Evolutionary conservation across 768 basidiomycete genomes (phyloP), one percentile per base, ranked within the genome.

Genomic region (Termitomyces sp.): DNA sequence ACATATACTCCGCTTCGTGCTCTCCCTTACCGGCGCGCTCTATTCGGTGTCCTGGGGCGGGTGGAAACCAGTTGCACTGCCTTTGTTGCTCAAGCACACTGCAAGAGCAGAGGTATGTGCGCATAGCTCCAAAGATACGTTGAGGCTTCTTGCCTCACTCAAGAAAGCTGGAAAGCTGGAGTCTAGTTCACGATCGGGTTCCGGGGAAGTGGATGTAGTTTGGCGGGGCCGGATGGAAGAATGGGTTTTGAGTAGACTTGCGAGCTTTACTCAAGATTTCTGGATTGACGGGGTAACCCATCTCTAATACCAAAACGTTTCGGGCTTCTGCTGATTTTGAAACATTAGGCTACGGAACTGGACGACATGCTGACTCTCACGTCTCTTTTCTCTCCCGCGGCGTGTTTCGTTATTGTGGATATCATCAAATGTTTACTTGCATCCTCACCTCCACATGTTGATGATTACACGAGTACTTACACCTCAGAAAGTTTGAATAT

Each of bases 11-110:
- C 30, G 53, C 7, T 84, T 89, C 60, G 82, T 80, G 1, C 61
- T 85, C 2, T 77, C 79, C 33, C 71, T 93, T 5, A 79, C 83
- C 32, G 85, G 86, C 0, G 74, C 80, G 5, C 79, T 93, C 7
- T 79, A 85, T 2, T 85, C 87, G 50, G 71, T 86, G 5, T 77
- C 77, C 0, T 93, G 90, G 88, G 83, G 83, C 20, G 91, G 89
- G 2, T 93, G 89, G 89, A 89, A 85, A 68, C 74, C 83, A 35
- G 69, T 91, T 10, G 88, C 81, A 14, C 67, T 87, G 2, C 87
- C 89, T 1, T 70, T 78, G 13, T 66, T 91, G n/a, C 64, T 84
- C 14, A 83, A 82, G 63, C 73, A 75, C 33, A 82, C 81, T 6
- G 52, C 70, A 10, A 69, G 66, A 2, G 71, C 75, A 4, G 76